Percentiles rank a stretch among this genome's conserved stretches.
These are phyloP conservation scores for Zoysia pacifica DNA, from an alignment of 176 grass and related monocot species.

Conservation along the genomic window DNA sequence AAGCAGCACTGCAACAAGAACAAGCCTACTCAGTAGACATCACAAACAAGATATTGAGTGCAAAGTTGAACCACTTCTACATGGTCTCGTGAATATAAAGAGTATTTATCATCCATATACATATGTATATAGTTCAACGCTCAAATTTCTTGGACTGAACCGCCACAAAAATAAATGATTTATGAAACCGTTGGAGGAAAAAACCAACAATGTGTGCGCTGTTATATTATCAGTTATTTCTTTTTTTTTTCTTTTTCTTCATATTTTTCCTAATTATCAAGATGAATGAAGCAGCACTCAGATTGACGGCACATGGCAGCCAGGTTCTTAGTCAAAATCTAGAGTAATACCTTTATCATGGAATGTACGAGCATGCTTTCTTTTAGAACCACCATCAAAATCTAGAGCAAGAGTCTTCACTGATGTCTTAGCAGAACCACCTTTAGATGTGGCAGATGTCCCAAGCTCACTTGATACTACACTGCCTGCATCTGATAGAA, in stretches of 20 bases:
- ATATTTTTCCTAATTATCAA: slow-evolving; percentile 15
- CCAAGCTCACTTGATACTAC: slow-evolving; percentile 38
- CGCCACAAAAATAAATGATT: slow-evolving; percentile 6
- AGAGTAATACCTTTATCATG: slow-evolving; percentile 61
- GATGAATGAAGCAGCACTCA: slow-evolving; percentile 11
- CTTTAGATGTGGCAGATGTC: slow-evolving; percentile 44
- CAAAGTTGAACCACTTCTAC: slow-evolving; percentile 9
- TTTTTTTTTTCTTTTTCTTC: not conserved
- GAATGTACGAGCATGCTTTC: slow-evolving; percentile 43
- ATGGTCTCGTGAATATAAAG: not conserved
- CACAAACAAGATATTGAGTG: slow-evolving; percentile 10
- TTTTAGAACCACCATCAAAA: slow-evolving; percentile 15
- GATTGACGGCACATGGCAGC: slow-evolving; percentile 22
- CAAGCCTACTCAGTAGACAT: slow-evolving; percentile 13
- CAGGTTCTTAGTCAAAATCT: slow-evolving; percentile 28
- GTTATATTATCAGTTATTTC: slow-evolving; percentile 11
- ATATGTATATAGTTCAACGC: slow-evolving; percentile 11
- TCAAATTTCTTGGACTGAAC: not conserved
- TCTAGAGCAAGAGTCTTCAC: slow-evolving; percentile 19
- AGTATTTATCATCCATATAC: slow-evolving; percentile 16
- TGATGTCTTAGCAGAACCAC: slow-evolving; percentile 47
- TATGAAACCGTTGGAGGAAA: slow-evolving; percentile 8
- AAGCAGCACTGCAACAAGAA: slow-evolving; percentile 31
- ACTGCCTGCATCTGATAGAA: slow-evolving; percentile 44
- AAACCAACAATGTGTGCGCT: slow-evolving; percentile 14